A percentile compares a stretch with the other conserved stretches of the same genome.
phyloP scores from a whole-genome alignment of 2,329 filamentous ascomycete genomes.

The Calonectria leucothoes region DNA sequence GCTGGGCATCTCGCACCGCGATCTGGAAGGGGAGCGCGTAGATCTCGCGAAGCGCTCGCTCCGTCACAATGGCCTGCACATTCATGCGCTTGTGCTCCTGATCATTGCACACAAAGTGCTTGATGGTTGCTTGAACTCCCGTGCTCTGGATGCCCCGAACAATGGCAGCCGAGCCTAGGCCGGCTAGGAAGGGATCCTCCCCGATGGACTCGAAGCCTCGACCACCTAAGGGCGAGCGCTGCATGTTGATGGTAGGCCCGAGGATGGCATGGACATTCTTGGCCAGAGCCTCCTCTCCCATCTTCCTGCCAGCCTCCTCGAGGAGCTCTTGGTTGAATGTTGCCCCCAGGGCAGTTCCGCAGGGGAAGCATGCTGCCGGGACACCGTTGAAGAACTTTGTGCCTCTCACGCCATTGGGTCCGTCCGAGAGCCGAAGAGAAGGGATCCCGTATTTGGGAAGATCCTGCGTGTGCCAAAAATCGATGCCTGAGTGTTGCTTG shows the following conservation, averaged over 20 bases:
- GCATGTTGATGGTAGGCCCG: constrained; percentile 73
- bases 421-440: constrained; percentile 74
- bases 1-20: constrained; percentile 61
- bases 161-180: constrained; percentile 64
- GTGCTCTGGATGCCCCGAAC: constrained; percentile 67
- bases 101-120: constrained; percentile 73
- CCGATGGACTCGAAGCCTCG: constrained; percentile 70
- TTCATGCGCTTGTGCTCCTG: constrained; percentile 69
- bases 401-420: constrained; percentile 77
- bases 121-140: constrained; percentile 67
- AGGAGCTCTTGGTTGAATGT: constrained; percentile 68
- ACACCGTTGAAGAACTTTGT: constrained; percentile 75
- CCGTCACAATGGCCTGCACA: constrained; percentile 65
- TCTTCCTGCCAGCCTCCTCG: constrained; percentile 60
- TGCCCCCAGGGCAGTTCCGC: constrained; percentile 67
- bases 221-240: constrained; percentile 69
- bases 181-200: constrained; percentile 69
- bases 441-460: constrained; percentile 71
- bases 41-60: constrained; percentile 68
- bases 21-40: constrained; percentile 70
- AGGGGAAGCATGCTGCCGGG: constrained; percentile 70
- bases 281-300: constrained; percentile 64
- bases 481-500: constrained; percentile 58
- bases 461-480: constrained; percentile 77
- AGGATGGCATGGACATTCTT: constrained; percentile 70